These are phyloP conservation scores for Aspergillus fructus DNA, from an alignment of 2,329 filamentous ascomycete genomes.

Conservation along the genomic window DNA sequence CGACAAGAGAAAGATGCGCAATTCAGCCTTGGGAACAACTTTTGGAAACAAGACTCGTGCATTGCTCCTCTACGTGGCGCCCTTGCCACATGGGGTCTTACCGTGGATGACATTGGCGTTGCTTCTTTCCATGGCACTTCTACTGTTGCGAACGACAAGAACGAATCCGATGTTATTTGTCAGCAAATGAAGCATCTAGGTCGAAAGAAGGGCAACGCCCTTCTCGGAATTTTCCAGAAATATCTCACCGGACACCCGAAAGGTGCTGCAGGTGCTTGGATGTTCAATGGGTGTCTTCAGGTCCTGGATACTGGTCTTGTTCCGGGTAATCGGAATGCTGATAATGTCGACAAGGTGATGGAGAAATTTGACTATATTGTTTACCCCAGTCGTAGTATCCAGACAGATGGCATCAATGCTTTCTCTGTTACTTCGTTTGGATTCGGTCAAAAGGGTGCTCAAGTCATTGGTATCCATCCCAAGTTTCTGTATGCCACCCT, in stretches of 20 bases:
- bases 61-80: conserved; percentile 96
- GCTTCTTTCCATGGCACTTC: conserved; percentile 99
- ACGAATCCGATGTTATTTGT: conserved; percentile 96
- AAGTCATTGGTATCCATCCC: conserved; percentile 94
- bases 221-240: conserved; percentile 98
- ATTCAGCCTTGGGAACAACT: conserved; percentile 92
- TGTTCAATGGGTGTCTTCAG: conserved; percentile 98
- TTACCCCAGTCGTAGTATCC: conserved; percentile 90
- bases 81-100: conserved; percentile 95
- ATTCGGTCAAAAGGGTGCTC: conserved; percentile 98
- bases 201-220: conserved; percentile 91
- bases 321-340: conserved; percentile 94
- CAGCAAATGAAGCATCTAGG: conserved; percentile 94
- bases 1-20: conserved; percentile 93
- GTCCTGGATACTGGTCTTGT: conserved; percentile 92
- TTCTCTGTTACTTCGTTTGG: conserved; percentile 99
- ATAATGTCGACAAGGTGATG: conserved; percentile 95
- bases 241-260: conserved; percentile 98
- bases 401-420: conserved; percentile 97
- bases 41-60: conserved; percentile 93
- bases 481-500: conserved; percentile 95
- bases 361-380: conserved; percentile 98
- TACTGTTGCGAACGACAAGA: conserved; percentile 98
- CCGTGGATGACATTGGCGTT: conserved; percentile 90
- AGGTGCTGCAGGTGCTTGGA: conserved; percentile 98